A percentile compares a stretch with the other conserved stretches of the same genome.
Conservation (phyloP, 805 yeast species). For the Wilhelminamyces savonicus region DNA sequence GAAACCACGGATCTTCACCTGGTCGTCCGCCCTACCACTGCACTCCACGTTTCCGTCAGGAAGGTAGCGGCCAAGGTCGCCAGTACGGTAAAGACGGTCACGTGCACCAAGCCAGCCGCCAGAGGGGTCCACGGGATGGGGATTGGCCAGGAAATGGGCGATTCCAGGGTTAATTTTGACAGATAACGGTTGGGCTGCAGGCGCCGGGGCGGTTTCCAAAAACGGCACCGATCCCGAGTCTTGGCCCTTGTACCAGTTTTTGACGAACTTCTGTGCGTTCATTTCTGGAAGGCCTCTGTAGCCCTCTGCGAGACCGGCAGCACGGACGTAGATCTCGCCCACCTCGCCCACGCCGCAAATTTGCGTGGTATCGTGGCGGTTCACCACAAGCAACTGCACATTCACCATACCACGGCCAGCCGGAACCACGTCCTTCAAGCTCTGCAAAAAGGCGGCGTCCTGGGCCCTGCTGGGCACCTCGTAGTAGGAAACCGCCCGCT, state of each 20-base stretch:
- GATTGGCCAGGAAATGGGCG: too few relatives aligned
- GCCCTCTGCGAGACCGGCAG: conserved; percentile 96
- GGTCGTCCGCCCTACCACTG: conserved; percentile 98
- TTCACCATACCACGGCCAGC: conserved; percentile 98
- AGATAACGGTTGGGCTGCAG: too few relatives aligned
- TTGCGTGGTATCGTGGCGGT: conserved; percentile 80
- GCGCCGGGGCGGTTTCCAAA: conserved; percentile 69
- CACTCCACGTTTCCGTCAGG: conserved; percentile 98
- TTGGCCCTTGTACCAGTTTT: conserved; percentile 70
- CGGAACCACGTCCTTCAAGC: conserved; percentile 93
- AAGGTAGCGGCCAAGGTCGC: conserved; percentile 92
- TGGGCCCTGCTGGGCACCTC: conserved; percentile 70
- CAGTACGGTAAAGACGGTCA: conserved; percentile 93
- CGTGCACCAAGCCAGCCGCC: conserved; percentile 86
- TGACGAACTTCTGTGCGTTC: conserved; percentile 80
- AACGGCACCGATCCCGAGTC: conserved; percentile 10
- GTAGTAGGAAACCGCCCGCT: conserved; percentile 93
- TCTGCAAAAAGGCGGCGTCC: conserved; percentile 69
- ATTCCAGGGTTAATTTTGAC: too few relatives aligned
- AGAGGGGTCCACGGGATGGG: not conserved
- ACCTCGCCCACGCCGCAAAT: conserved; percentile 98
- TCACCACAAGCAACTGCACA: conserved; percentile 90
- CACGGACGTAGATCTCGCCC: conserved; percentile 97
- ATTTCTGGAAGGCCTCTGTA: conserved; percentile 87
- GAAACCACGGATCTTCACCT: conserved; percentile 97